Base-by-base conservation (phyloP, 2,329 filamentous ascomycete genomes). In the Byssoonygena ceratinophila region DNA sequence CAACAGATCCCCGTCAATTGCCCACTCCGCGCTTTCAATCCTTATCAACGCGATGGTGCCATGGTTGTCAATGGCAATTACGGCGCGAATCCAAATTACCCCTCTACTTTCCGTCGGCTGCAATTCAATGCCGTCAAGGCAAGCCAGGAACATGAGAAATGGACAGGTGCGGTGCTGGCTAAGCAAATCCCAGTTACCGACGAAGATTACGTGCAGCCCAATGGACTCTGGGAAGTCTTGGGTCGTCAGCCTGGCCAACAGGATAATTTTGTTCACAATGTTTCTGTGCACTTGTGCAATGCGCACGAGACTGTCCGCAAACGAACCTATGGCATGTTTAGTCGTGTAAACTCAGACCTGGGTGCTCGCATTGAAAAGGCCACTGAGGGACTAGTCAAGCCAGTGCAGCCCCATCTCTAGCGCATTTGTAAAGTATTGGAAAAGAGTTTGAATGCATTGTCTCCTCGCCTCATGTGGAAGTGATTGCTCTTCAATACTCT, bases 21-120 rank as follows among this genome's bases (percentile, higher is more conserved):
- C 49, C 75, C 79, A 52, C 54, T 74, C 57, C 71, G 66, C 71
- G 62, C 69, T 72, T 72, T 71, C 68, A 75, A 78, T 74, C 75
- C 84, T 57, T 85, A 81, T 74, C 83, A 87, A 66, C 80, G 85
- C 56, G 84, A 88, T 61, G 85, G 85, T 14, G 63, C 66, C 54
- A 88, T 87, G 83, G 78, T 81, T 1, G 79, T 81, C 60, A 74
- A 77, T 53, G 73, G 80, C 63, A 84, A 87, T 68, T 79, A 82
- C 60, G 79, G 79, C 49, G 70, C 75, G 2, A 75, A 79, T 56
- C 76, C 78, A 12, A 74, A 76, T 59, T 82, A 81, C 63, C 71
- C 66, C 12, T 70, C 69, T 20, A 68, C 62, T 40, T 70, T 70
- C 62, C 66, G 66, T 6, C 59, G 61, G 3, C 49, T 71, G 53